A percentile compares a stretch with the other conserved stretches of the same genome.
Evolutionary conservation across 202 grass and related monocot species (phyloP).

Genomic region (Setaria italica): DNA sequence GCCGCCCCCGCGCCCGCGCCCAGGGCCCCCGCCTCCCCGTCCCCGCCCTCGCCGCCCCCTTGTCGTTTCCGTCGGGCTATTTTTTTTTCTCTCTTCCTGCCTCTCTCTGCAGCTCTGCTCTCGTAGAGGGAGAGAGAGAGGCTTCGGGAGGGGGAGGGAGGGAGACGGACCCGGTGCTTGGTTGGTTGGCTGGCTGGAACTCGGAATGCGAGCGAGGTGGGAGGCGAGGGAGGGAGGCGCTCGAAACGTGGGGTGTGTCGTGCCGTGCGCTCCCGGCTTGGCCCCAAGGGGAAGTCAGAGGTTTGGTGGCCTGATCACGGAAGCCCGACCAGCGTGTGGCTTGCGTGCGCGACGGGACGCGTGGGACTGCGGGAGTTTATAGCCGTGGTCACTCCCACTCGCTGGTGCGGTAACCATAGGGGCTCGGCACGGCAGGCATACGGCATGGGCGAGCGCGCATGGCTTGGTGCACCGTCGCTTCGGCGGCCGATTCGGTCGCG

Average conservation of each 20-base stretch:
- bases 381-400: constrained; percentile 17
- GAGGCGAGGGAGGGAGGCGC: neutral
- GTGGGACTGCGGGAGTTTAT: constrained; percentile 31
- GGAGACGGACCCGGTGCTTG: constrained; percentile 11
- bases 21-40: constrained; percentile 3
- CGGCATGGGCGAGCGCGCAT: no score
- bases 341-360: neutral
- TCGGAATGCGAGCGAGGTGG: constrained; percentile 20
- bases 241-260: neutral
- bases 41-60: constrained; percentile 37
- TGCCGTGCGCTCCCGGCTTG: constrained; percentile 32
- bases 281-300: neutral
- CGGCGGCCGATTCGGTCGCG: constrained; percentile 28
- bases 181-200: constrained; percentile 27
- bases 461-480: neutral
- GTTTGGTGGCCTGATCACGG: constrained; percentile 27
- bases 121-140: neutral
- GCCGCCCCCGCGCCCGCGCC: constrained; percentile 8
- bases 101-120: constrained; percentile 15
- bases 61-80: constrained; percentile 19
- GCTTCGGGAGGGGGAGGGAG: neutral
- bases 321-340: neutral
- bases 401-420: neutral
- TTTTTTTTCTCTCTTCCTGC: neutral
- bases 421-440: no score